A percentile compares a stretch with the other conserved stretches of the same genome.
Conservation (phyloP, 1,284 basidiomycete species). For the Moesziomyces parantarcticus region DNA sequence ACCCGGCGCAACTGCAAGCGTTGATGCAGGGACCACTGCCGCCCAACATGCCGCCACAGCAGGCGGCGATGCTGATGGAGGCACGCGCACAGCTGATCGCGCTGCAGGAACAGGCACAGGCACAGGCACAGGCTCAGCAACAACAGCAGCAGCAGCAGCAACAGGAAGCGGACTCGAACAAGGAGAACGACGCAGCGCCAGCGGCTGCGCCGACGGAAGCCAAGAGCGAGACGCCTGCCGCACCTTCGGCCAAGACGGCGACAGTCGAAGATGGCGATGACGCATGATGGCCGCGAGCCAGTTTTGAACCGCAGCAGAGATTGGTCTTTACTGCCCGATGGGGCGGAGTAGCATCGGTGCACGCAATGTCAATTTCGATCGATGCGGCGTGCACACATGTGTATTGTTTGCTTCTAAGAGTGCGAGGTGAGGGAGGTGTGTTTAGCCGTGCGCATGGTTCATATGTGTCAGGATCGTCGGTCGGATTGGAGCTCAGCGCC, state of each 20-base stretch:
- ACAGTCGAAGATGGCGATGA: slow-evolving; percentile 13
- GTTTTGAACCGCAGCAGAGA: background rate
- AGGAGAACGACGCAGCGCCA: background rate
- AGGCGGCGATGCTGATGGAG: slow-evolving; percentile 45
- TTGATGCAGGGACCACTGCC: slow-evolving; percentile 43
- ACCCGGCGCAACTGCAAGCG: slow-evolving; percentile 38
- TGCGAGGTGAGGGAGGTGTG: background rate
- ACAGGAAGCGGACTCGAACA: slow-evolving; percentile 1
- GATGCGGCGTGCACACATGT: background rate
- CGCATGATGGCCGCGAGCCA: background rate
- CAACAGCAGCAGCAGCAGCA: slow-evolving; percentile 7
- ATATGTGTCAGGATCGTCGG: no score
- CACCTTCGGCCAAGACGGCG: background rate
- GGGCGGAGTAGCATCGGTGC: no score
- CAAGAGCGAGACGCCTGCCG: background rate
- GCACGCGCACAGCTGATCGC: slow-evolving; percentile 36
- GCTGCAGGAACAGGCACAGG: slow-evolving; percentile 30
- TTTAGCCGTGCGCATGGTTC: no score
- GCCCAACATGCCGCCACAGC: slow-evolving; percentile 46
- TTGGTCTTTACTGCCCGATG: background rate
- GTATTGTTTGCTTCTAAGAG: no score
- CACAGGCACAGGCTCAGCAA: slow-evolving; percentile 14
- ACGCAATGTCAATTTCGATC: background rate
- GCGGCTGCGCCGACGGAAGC: background rate
- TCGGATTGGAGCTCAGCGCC: background rate